Conservation (phyloP, 345 rosid species). For the Carallia brachiata region DNA sequence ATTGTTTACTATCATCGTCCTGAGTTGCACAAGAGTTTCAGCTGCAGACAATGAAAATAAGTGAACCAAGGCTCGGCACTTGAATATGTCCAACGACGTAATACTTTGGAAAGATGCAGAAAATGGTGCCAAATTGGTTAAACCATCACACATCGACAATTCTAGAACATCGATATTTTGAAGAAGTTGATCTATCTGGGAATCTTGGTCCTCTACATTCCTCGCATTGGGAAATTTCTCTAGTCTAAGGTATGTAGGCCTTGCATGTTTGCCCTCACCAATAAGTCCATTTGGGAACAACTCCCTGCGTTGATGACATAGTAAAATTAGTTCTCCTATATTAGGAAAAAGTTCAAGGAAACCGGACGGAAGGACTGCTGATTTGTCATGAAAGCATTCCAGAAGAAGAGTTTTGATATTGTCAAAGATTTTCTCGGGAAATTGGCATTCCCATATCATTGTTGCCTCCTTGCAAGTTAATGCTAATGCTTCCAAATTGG, state of each 20-base stretch:
- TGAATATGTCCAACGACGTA: background rate
- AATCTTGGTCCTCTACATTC: background rate
- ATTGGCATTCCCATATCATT: no score
- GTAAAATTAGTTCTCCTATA: background rate
- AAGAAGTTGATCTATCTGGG: background rate
- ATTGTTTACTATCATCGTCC: background rate
- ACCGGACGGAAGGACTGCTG: no score
- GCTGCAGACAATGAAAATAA: constrained; percentile 2
- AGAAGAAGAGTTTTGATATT: no score
- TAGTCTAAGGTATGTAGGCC: background rate
- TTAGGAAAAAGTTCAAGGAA: constrained; percentile 1
- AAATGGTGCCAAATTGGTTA: constrained; percentile 7
- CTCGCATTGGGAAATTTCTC: background rate
- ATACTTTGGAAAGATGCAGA: background rate
- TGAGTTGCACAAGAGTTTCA: constrained; percentile 3
- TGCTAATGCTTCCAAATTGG: no score
- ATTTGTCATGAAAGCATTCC: no score
- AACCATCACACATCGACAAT: background rate
- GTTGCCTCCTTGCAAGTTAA: no score
- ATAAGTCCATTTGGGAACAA: background rate
- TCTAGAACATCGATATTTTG: background rate
- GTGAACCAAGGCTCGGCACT: constrained; percentile 1
- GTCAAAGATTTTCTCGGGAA: no score
- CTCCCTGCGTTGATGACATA: background rate
- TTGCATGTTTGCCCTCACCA: background rate